Conservation (phyloP, 257 asterid genomes). For the Rauvolfia tetraphylla region DNA sequence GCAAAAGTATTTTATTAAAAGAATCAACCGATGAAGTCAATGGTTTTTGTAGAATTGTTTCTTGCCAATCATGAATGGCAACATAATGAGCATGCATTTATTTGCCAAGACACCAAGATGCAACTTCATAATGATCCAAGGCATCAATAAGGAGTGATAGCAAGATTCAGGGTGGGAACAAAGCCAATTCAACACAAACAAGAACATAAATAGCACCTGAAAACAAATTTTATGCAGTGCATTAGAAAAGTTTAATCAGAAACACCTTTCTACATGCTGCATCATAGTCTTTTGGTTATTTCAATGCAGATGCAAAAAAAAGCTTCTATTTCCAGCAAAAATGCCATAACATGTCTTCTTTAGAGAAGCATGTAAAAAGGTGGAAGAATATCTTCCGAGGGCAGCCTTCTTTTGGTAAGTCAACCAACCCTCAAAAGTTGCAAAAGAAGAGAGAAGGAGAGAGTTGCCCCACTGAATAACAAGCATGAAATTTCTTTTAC, state of each 20-base stretch:
- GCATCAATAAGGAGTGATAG: neutral
- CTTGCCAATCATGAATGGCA: neutral
- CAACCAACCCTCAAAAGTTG: neutral
- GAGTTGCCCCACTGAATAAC: neutral
- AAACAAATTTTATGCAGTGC: neutral
- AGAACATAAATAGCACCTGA: neutral
- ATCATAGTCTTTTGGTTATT: too few species aligned
- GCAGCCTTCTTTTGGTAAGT: neutral
- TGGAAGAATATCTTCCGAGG: too few species aligned
- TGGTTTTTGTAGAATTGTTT: neutral
- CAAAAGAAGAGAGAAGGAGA: neutral
- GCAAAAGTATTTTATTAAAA: conserved; percentile 5
- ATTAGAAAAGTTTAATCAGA: neutral
- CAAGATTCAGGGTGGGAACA: neutral
- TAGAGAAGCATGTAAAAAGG: too few species aligned
- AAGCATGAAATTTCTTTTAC: neutral
- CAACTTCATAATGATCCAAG: neutral
- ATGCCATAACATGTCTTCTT: too few species aligned
- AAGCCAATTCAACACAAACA: neutral
- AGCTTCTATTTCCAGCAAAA: too few species aligned
- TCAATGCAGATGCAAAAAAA: too few species aligned
- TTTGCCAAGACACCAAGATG: neutral
- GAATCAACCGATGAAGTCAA: neutral
- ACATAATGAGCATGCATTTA: neutral
- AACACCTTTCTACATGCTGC: too few species aligned